Conservation (phyloP, 768 basidiomycete species). For the Pleurotus cornucopiae region DNA sequence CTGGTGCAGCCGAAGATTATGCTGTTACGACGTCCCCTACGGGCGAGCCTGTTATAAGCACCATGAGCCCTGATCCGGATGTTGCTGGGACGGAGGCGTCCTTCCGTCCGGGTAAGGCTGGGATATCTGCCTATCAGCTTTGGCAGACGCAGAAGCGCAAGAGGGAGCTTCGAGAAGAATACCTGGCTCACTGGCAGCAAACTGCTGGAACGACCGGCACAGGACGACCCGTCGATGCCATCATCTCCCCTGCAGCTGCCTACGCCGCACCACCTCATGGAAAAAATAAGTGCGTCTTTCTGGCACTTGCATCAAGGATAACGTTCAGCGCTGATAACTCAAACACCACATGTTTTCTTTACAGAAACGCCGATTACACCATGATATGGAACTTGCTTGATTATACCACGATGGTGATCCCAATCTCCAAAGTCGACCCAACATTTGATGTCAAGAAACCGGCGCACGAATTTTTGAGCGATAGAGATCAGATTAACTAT, state of each 20-base stretch:
- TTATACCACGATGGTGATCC: conserved; percentile 54
- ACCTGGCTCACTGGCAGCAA: conserved; percentile 60
- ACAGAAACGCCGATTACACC: conserved; percentile 57
- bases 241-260: conserved; percentile 61
- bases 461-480: conserved; percentile 47
- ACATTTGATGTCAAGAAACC: conserved; percentile 41
- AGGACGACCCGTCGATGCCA: conserved; percentile 68
- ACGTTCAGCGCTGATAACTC: no score
- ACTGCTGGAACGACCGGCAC: conserved; percentile 51
- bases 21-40: conserved; percentile 25
- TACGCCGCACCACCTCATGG: conserved; percentile 64
- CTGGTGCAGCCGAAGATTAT: conserved; percentile 49
- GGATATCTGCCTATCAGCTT: conserved; percentile 37
- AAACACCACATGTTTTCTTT: neutral
- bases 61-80: conserved; percentile 37
- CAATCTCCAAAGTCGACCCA: conserved; percentile 61
- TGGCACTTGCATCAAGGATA: neutral
- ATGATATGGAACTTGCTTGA: conserved; percentile 63
- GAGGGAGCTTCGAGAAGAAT: conserved; percentile 47
- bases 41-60: conserved; percentile 55
- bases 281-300: conserved; percentile 36
- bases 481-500: conserved; percentile 33
- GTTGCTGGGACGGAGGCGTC: conserved; percentile 24
- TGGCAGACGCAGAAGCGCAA: conserved; percentile 61
- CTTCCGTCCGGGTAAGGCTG: conserved; percentile 2